Evolutionary conservation across 805 yeast species (phyloP).

Genomic region (Candida caryicola): DNA sequence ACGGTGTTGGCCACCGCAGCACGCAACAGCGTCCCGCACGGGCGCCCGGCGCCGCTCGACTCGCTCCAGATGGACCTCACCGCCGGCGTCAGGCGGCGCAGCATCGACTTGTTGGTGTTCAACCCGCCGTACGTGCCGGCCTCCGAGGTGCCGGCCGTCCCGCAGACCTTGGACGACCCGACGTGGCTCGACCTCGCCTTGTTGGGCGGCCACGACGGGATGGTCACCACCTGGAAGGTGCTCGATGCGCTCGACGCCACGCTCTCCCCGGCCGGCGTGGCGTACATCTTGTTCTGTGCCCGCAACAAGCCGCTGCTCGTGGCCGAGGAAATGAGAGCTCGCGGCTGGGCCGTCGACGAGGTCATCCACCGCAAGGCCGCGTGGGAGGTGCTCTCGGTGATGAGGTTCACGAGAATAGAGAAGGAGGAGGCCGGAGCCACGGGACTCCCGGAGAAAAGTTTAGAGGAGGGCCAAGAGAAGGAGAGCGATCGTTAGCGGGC

Average conservation of each 20-base stretch:
- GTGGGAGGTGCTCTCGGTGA: conserved; percentile 87
- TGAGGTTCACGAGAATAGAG: conserved; percentile 49
- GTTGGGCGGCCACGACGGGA: conserved; percentile 86
- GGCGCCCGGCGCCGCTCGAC: conserved; percentile 16
- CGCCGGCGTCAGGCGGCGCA: conserved; percentile 39
- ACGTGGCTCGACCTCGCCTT: conserved; percentile 88
- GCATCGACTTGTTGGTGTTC: conserved; percentile 74
- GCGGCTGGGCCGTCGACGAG: conserved; percentile 53
- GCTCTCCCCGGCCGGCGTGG: conserved; percentile 63
- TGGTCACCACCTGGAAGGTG: conserved; percentile 74
- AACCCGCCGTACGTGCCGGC: conserved; percentile 98
- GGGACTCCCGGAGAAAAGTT: no score
- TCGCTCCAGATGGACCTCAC: conserved; percentile 57
- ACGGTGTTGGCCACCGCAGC: conserved; percentile 29
- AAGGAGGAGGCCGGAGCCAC: no score
- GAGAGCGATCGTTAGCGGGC: no score
- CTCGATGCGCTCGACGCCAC: conserved; percentile 51
- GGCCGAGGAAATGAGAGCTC: conserved; percentile 40
- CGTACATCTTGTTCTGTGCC: conserved; percentile 89
- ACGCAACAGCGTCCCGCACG: conserved; percentile 15
- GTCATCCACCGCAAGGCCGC: conserved; percentile 80
- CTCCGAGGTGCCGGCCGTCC: conserved; percentile 63
- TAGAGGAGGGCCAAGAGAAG: no score
- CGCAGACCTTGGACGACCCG: conserved; percentile 43
- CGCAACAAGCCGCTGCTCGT: conserved; percentile 76